These are phyloP conservation scores for Galerina sulciceps DNA, from an alignment of 768 basidiomycete species.

Conservation along the genomic window DNA sequence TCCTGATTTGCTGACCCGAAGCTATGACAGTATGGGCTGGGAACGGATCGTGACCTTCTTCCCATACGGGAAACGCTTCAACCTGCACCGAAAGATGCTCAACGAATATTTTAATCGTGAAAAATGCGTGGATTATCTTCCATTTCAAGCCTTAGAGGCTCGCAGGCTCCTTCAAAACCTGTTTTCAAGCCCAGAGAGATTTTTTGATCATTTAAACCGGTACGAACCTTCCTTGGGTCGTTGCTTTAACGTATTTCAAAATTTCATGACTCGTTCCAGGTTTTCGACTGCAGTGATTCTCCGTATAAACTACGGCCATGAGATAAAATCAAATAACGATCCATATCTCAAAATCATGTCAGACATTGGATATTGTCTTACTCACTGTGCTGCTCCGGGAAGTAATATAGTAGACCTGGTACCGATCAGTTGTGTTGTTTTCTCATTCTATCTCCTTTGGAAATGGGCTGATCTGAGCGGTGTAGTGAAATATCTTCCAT, in stretches of 20 bases:
- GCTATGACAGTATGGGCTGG: constrained; percentile 56
- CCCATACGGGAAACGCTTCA: constrained; percentile 52
- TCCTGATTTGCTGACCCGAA: too few species aligned
- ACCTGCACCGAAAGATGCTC: constrained; percentile 48
- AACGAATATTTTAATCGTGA: constrained; percentile 45
- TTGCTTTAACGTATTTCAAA: not conserved
- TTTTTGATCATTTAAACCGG: constrained; percentile 3
- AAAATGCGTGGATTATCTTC: constrained; percentile 41
- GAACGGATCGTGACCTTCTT: constrained; percentile 49
- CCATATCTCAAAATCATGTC: constrained; percentile 50
- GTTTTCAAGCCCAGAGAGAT: constrained; percentile 18
- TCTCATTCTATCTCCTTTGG: not conserved
- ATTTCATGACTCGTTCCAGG: constrained; percentile 30
- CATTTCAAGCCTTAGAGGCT: constrained; percentile 44
- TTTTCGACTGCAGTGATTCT: constrained; percentile 49
- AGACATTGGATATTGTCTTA: constrained; percentile 48
- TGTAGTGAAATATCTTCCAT: constrained; percentile 55
- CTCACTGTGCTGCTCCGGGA: constrained; percentile 48
- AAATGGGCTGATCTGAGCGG: not conserved
- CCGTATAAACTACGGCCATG: constrained; percentile 51
- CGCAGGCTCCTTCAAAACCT: constrained; percentile 47
- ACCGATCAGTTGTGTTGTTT: constrained; percentile 39
- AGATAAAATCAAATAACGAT: constrained; percentile 47
- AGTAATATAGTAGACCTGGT: constrained; percentile 50
- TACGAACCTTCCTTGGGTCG: not conserved